phyloP scores from a whole-genome alignment of 2,329 filamentous ascomycete genomes.

The Chrysoporthe deuterocubensis region DNA sequence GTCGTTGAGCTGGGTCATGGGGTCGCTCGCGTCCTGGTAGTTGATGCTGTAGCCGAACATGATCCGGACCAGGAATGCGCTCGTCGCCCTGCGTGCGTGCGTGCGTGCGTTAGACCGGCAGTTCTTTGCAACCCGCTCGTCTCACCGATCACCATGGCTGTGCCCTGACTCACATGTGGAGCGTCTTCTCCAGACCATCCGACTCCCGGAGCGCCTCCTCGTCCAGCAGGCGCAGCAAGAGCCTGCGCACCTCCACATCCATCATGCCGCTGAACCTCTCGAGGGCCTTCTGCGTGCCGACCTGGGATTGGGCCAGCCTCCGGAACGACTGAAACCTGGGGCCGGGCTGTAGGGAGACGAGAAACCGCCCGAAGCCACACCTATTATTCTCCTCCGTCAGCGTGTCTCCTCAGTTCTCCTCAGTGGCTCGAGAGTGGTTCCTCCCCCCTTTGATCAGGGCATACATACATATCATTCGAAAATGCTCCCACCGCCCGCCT shows the following conservation, averaged over 20 bases:
- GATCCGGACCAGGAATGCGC: conserved; percentile 35
- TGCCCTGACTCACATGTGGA: conserved; percentile 6
- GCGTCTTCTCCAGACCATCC: conserved; percentile 12
- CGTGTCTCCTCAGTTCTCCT: not conserved
- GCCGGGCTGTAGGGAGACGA: not conserved
- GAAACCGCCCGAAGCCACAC: conserved; percentile 6
- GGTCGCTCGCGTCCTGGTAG: conserved; percentile 30
- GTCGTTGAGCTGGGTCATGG: conserved; percentile 32
- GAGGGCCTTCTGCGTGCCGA: conserved; percentile 2
- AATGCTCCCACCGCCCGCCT: conserved; percentile 16
- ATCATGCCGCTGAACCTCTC: not conserved
- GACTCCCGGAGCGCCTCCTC: not conserved
- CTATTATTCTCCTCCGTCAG: not conserved
- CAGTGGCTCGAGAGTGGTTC: no score
- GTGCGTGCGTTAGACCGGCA: conserved; percentile 41
- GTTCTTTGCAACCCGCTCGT: conserved; percentile 37
- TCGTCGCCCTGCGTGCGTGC: conserved; percentile 31
- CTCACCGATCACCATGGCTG: conserved; percentile 32
- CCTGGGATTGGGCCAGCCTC: conserved; percentile 12
- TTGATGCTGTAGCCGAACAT: conserved; percentile 37
- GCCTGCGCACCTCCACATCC: not conserved
- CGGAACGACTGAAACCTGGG: conserved; percentile 1
- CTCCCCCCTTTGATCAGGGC: not conserved
- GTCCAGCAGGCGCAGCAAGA: conserved; percentile 1
- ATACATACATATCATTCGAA: conserved; percentile 16